Evolutionary conservation across 257 asterid genomes (phyloP).

Genomic region (Solanum sparsipilum): DNA sequence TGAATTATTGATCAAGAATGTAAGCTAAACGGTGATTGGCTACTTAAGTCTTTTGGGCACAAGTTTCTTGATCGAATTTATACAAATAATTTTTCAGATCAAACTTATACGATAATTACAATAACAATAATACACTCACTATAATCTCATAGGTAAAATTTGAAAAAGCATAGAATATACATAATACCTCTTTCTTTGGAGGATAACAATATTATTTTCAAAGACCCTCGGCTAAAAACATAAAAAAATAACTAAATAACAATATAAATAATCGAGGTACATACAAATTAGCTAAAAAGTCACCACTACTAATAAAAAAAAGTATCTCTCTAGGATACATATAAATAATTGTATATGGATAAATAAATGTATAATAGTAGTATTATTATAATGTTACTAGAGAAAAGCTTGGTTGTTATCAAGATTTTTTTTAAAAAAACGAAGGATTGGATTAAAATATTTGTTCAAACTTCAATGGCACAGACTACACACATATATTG

Average conservation of each 20-base stretch:
- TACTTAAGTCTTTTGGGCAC: background rate
- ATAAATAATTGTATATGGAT: background rate
- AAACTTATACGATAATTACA: background rate
- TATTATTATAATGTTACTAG: background rate
- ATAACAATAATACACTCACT: background rate
- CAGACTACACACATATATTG: background rate
- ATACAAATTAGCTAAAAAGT: background rate
- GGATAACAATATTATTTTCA: background rate
- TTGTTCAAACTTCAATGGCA: constrained; percentile 1
- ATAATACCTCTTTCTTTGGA: background rate
- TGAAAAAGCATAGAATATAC: background rate
- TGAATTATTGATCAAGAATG: background rate
- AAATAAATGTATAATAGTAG: background rate
- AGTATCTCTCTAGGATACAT: background rate
- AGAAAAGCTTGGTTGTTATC: background rate
- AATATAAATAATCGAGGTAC: background rate
- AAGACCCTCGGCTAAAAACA: background rate
- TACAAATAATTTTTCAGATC: background rate
- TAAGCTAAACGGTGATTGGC: background rate
- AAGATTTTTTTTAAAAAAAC: background rate
- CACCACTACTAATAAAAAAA: background rate
- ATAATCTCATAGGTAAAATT: too few relatives aligned
- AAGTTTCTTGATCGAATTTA: background rate
- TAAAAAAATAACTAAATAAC: background rate
- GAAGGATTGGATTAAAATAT: background rate